A percentile compares a stretch with the other conserved stretches of the same genome.
Conservation (phyloP, 2,329 filamentous ascomycete species). For the Mollisiaceae sp. region DNA sequence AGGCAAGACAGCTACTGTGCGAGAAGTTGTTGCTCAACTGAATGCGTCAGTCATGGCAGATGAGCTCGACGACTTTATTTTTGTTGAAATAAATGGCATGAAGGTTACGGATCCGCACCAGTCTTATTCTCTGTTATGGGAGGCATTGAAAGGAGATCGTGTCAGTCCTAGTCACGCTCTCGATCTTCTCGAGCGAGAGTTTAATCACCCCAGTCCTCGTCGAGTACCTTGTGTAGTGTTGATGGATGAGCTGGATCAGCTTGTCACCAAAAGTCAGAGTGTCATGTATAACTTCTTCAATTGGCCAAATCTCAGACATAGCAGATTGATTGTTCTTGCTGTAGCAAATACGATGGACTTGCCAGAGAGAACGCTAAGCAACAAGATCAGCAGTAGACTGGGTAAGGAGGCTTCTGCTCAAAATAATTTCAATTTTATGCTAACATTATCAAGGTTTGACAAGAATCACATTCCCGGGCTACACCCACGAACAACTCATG, state of each 20-base stretch:
- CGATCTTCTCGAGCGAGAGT: constrained; percentile 89
- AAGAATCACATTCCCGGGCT: constrained; percentile 94
- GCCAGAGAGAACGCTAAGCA: constrained; percentile 92
- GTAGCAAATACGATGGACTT: constrained; percentile 99
- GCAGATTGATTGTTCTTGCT: constrained; percentile 90
- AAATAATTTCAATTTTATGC: not conserved
- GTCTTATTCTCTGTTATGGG: constrained; percentile 93
- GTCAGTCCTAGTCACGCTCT: constrained; percentile 91
- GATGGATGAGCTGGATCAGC: constrained; percentile 97
- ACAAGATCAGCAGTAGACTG: constrained; percentile 94
- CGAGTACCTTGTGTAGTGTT: constrained; percentile 94
- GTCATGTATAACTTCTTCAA: constrained; percentile 99
- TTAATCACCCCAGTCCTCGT: constrained; percentile 87
- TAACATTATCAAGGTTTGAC: constrained; percentile 65
- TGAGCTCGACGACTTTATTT: constrained; percentile 97
- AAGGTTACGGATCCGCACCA: constrained; percentile 98
- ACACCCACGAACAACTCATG: constrained; percentile 97
- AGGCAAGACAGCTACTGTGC: constrained; percentile 95
- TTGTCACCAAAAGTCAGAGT: constrained; percentile 98
- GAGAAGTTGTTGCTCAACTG: constrained; percentile 88
- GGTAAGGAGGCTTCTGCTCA: constrained; percentile 44
- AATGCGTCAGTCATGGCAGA: constrained; percentile 88
- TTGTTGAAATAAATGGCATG: constrained; percentile 99
- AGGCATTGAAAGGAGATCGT: constrained; percentile 90
- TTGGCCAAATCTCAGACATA: constrained; percentile 92